phyloP scores from a whole-genome alignment of 2,329 filamentous ascomycete species.

The Penicillium sp. region DNA sequence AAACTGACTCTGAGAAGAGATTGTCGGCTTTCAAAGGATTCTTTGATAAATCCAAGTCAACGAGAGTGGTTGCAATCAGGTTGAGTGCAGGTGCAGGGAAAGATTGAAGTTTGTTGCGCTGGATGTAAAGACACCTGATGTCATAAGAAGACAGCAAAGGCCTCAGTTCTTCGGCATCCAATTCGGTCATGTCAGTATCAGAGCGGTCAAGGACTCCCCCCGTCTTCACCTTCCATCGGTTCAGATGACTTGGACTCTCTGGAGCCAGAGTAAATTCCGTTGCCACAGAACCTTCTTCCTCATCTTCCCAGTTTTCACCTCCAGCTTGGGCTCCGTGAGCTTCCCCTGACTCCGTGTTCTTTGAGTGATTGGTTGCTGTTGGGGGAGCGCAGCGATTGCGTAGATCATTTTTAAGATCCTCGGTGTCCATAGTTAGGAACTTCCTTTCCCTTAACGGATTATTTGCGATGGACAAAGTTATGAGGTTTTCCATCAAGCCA shows the following conservation, averaged over 20 bases:
- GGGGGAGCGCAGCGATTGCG: slow-evolving; percentile 57
- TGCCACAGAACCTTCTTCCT: slow-evolving; percentile 36
- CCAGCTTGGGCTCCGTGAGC: not conserved
- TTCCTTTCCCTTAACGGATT: slow-evolving; percentile 89
- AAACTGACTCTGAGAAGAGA: slow-evolving; percentile 63
- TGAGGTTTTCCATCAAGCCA: slow-evolving; percentile 72
- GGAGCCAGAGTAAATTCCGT: slow-evolving; percentile 39
- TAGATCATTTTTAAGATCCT: slow-evolving; percentile 74
- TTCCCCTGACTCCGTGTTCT: not conserved
- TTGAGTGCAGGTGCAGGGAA: slow-evolving; percentile 66
- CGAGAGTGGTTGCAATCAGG: slow-evolving; percentile 67
- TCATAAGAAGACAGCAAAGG: slow-evolving; percentile 44
- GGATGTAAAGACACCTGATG: slow-evolving; percentile 61
- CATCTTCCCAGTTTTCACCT: slow-evolving; percentile 17
- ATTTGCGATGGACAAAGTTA: slow-evolving; percentile 73
- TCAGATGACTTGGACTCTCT: slow-evolving; percentile 39
- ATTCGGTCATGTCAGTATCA: slow-evolving; percentile 57
- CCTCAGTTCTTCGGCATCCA: slow-evolving; percentile 48
- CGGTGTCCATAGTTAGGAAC: slow-evolving; percentile 72
- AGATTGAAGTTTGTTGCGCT: slow-evolving; percentile 69
- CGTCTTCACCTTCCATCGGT: slow-evolving; percentile 35
- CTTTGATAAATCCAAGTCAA: slow-evolving; percentile 68
- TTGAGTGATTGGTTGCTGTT: not conserved
- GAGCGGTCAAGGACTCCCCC: slow-evolving; percentile 63
- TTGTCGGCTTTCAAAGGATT: slow-evolving; percentile 65